These are phyloP conservation scores for Cryptosporidium muris DNA, from an alignment of 169 alveolate species.

Conservation along the genomic window DNA sequence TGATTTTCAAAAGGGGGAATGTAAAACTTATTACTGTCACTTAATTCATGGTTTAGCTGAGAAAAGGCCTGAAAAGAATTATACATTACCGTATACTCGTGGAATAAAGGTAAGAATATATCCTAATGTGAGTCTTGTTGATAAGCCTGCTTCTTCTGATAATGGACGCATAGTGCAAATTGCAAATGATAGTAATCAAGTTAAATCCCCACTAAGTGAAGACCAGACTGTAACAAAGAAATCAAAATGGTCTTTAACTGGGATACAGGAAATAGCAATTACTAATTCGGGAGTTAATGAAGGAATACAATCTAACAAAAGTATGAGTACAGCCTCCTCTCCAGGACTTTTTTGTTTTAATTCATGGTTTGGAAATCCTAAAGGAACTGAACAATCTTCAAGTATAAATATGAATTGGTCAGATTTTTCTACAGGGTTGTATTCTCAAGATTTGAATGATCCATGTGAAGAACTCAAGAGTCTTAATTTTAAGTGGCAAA, in stretches of 20 bases:
- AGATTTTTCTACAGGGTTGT: too few species aligned
- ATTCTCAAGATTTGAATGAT: not conserved
- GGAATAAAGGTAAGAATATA: slow-evolving; percentile 78
- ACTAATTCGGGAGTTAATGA: too few species aligned
- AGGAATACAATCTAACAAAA: not conserved
- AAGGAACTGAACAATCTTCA: too few species aligned
- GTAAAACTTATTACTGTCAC: slow-evolving; percentile 85
- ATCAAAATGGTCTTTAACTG: not conserved
- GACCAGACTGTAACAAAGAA: not conserved
- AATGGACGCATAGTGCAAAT: not conserved
- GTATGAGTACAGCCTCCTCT: slow-evolving; percentile 3
- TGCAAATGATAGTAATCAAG: not conserved
- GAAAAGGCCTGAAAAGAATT: slow-evolving; percentile 79
- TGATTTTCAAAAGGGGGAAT: slow-evolving; percentile 79
- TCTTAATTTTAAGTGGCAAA: slow-evolving; percentile 36
- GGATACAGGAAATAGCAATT: not conserved
- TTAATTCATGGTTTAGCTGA: slow-evolving; percentile 86
- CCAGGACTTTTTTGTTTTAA: too few species aligned
- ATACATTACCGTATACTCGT: slow-evolving; percentile 78
- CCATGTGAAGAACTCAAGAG: slow-evolving; percentile 22
- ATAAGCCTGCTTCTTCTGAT: slow-evolving; percentile 68
- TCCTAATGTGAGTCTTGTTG: slow-evolving; percentile 82
- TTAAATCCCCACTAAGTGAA: not conserved
- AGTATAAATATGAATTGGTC: too few species aligned
- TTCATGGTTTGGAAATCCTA: too few species aligned